phyloP scores from a whole-genome alignment of 306 rosid species.

The Fragaria vesca region DNA sequence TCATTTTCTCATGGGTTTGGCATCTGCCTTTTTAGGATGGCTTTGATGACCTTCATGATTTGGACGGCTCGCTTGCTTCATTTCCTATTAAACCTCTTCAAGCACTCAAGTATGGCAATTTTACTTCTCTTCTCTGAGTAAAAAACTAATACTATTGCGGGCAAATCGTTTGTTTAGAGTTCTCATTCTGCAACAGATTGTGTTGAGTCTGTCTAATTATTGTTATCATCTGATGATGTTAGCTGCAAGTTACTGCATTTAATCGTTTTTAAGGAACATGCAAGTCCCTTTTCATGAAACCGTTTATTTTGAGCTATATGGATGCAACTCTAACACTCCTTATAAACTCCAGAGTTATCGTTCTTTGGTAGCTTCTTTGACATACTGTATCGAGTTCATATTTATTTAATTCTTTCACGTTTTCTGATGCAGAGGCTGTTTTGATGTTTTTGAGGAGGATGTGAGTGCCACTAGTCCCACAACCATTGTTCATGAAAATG shows the following conservation, averaged over 20 bases:
- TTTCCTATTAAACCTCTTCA: conserved; percentile 83
- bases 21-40: conserved; percentile 58
- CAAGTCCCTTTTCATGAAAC: not conserved
- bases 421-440: conserved; percentile 68
- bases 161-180: not conserved
- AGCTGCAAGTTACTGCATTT: not conserved
- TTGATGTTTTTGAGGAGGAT: conserved; percentile 64
- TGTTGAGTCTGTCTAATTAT: not conserved
- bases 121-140: not conserved
- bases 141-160: not conserved
- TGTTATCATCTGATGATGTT: not conserved
- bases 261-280: not conserved
- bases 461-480: conserved; percentile 52
- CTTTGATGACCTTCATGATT: conserved; percentile 63
- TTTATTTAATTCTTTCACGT: not conserved
- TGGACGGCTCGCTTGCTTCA: conserved; percentile 83
- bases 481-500: conserved; percentile 48
- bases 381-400: not conserved
- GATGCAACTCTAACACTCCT: not conserved
- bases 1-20: conserved; percentile 17
- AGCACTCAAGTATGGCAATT: conserved; percentile 76
- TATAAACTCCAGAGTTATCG: not conserved
- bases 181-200: conserved; percentile 1
- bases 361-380: not conserved
- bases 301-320: not conserved